phyloP scores from a whole-genome alignment of 1,284 basidiomycete genomes.

The Boletus putidus region DNA sequence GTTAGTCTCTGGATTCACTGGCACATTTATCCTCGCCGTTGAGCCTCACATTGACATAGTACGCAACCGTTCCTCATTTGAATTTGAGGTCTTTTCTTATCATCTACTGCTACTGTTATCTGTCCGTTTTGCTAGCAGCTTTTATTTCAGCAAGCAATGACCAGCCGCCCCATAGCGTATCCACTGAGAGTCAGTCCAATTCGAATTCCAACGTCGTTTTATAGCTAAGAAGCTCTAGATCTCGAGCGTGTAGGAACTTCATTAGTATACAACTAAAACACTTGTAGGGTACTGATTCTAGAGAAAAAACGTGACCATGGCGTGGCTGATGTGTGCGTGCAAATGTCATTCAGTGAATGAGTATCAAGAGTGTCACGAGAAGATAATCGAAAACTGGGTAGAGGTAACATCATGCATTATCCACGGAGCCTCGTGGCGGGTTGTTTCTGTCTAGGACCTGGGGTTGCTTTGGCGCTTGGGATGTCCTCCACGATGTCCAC shows the following conservation, averaged over 20 bases:
- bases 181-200: neutral
- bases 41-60: neutral
- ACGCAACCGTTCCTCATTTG: neutral
- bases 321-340: neutral
- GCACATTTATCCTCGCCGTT: neutral
- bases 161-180: neutral
- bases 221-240: no score
- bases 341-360: conserved; percentile 5
- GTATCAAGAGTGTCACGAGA: conserved; percentile 1
- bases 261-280: conserved; percentile 27
- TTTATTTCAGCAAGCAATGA: neutral
- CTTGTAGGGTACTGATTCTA: conserved; percentile 24
- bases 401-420: conserved; percentile 15
- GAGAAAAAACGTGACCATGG: conserved; percentile 3
- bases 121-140: neutral
- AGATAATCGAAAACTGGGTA: conserved; percentile 1
- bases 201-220: neutral
- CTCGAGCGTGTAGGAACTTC: neutral
- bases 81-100: conserved; percentile 5
- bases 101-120: neutral
- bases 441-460: conserved; percentile 13
- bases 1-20: neutral
- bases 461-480: conserved; percentile 12
- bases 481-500: conserved; percentile 44
- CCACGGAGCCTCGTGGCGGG: conserved; percentile 33